Evolutionary conservation across 441 rosid genomes (phyloP), one percentile per base, ranked within the genome.

Genomic region (Gossypium schwendimanii): DNA sequence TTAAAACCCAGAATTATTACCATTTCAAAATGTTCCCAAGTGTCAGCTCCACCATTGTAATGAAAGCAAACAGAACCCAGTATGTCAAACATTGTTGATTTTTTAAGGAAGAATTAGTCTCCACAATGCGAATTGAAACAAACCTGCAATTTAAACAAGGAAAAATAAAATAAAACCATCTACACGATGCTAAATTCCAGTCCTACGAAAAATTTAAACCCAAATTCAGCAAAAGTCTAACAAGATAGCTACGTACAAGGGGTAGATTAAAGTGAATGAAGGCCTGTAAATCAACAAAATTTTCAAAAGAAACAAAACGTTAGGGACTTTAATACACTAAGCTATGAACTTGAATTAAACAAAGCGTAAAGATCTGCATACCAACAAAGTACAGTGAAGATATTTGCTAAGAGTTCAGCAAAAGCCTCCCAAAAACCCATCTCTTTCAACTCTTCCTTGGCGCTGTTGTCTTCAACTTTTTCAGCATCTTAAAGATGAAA

Each of bases 41-140:
- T 18, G 73, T 69, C 65, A 70, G 36, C 74, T 79, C 83, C 72
- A 82, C 21, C 17, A 73, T 21, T 50, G 72, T 57, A 18, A 71
- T 57, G 68, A 73, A 41, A 26, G 80, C 74, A 79, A 77, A 79
- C 58, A 82, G 45, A 62, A 80, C 80, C 85, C 85, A 82, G 50
- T 73, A 82, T 39, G 77, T 23, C 39, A 82, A 73, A 63, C 85
- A 82, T 80, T 79, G 81, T 71, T 75, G 78, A 66, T 71, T 70
- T 54, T 49, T 70, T 2, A 79, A 70, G 41, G 31, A 60, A 24
- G 81, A 79, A 57, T 31, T 49, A 49, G 63, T 79, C 80, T 80
- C 70, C 26, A 82, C 62, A 0, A 71, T 62, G 63, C 76, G 41
- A 75, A 77, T 58, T 5, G 85, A 82, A 77, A 73, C 58, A 44